These are phyloP conservation scores for Nemania sp. DNA, from an alignment of 2,329 filamentous ascomycete species.

Conservation along the genomic window DNA sequence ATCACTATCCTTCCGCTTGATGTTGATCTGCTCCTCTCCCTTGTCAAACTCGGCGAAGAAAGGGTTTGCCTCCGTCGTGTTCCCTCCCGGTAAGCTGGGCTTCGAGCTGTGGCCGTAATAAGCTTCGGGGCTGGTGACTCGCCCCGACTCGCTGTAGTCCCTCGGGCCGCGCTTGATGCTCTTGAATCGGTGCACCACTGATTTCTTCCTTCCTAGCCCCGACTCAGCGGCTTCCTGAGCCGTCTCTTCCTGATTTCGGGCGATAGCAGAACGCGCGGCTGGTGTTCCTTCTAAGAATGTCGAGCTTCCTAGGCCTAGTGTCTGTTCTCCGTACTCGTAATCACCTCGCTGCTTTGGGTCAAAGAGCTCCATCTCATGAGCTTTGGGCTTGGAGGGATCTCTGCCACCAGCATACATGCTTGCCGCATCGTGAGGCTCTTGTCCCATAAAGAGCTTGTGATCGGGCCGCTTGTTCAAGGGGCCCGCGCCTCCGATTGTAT, in stretches of 20 bases:
- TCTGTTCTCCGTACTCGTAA: constrained; percentile 85
- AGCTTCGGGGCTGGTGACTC: constrained; percentile 68
- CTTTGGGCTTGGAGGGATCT: constrained; percentile 44
- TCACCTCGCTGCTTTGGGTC: constrained; percentile 76
- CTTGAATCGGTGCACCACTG: constrained; percentile 89
- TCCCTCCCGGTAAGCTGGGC: constrained; percentile 53
- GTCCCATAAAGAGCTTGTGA: constrained; percentile 87
- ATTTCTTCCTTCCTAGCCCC: constrained; percentile 90
- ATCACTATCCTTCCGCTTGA: constrained; percentile 55
- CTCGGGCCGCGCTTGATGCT: constrained; percentile 79
- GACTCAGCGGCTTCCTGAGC: constrained; percentile 65
- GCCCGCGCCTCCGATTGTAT: constrained; percentile 87
- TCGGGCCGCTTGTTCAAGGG: constrained; percentile 86
- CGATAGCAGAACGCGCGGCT: constrained; percentile 82
- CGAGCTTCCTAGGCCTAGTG: constrained; percentile 87
- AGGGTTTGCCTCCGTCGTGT: constrained; percentile 72
- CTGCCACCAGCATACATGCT: constrained; percentile 73
- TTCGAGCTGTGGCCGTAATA: constrained; percentile 52
- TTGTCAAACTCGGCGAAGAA: constrained; percentile 84
- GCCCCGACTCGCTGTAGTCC: constrained; percentile 68
- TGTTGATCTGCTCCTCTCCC: constrained; percentile 63
- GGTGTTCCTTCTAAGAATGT: constrained; percentile 96
- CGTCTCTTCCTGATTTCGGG: constrained; percentile 78
- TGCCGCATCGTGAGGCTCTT: constrained; percentile 84
- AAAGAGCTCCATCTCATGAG: constrained; percentile 67